Base-by-base conservation (phyloP, 164 flowering plant species). In the Hamamelis virginiana region DNA sequence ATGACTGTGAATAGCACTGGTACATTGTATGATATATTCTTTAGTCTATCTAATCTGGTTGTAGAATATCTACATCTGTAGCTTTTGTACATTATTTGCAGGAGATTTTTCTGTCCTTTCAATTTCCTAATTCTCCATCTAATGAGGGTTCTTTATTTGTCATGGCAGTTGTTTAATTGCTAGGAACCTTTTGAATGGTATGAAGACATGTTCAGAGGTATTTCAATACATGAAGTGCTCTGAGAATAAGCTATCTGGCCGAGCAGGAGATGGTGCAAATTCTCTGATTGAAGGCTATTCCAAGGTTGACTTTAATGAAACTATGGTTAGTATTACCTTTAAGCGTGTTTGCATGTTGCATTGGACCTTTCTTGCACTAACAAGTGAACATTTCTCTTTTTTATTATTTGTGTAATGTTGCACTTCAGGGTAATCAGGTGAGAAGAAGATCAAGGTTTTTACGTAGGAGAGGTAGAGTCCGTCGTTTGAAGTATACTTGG, bases 401-500 rank as follows among this genome's bases (percentile, higher is more conserved):
- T 59, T 41, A 13, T 9, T 25, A 28, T 26, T 21, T 41, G 62
- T 53, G 43, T 25, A 63, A 58, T 63, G 99, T 74, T 74, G 15
- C 23, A 48, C 58, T 75, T 64, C 72, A 96, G 99, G 91, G 94
- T 38, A 81, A 72, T 77, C 85, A 82, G 60, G 82, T 78, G 18
- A 80, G 92, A 69, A 86, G 97, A 73, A 89, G 97, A 73, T 93
- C 97, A 79, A 85, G 88, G 74, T 96, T 88, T 79, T 76, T 96
- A 65, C 93, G 98, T 27, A 87, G 99, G 68, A 87, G 85, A 77
- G 99, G 99, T 70, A 88, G 80, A 80, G 97, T 94, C 68, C 99
- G 99, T 51, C 93, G 99, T 1, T 81, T 96, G 80, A 96, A 96
- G 77, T 93, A 96, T 72, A 85, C 90, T 26, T 91, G 96, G 96